phyloP scores from a whole-genome alignment of 495 filamentous ascomycete species.

The Aspergillus coremiiformis region DNA sequence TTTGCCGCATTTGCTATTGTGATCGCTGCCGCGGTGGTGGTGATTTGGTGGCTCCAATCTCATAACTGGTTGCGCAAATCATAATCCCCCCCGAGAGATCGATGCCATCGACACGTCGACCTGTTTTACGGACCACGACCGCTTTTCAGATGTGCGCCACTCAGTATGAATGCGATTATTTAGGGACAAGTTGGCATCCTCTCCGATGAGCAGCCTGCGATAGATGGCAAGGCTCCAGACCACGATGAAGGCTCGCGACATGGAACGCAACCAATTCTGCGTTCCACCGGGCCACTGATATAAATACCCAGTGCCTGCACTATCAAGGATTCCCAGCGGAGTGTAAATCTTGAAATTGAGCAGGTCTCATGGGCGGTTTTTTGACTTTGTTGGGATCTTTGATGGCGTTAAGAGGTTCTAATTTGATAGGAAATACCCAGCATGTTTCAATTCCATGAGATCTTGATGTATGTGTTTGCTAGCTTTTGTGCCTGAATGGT shows the following conservation, averaged over 20 bases:
- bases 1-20: constrained; percentile 24
- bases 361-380: constrained; percentile 3
- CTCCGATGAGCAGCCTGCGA: no score
- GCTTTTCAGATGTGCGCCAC: no score
- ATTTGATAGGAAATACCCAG: constrained; percentile 3
- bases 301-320: no score
- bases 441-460: not conserved
- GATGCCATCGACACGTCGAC: not conserved
- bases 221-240: no score
- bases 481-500: not conserved
- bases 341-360: constrained; percentile 2
- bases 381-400: not conserved
- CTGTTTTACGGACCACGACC: not conserved
- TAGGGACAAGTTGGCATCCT: no score
- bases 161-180: no score
- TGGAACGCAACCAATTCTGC: no score
- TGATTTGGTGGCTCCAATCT: constrained; percentile 33
- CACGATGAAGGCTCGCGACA: not conserved
- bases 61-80: constrained; percentile 32
- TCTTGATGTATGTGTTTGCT: not conserved
- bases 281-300: no score
- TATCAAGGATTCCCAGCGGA: not conserved
- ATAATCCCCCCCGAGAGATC: not conserved
- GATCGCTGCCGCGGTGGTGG: constrained; percentile 22
- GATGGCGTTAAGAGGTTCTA: constrained; percentile 5